phyloP scores from a whole-genome alignment of 2,329 filamentous ascomycete species.

The Colletotrichum theobromicola region DNA sequence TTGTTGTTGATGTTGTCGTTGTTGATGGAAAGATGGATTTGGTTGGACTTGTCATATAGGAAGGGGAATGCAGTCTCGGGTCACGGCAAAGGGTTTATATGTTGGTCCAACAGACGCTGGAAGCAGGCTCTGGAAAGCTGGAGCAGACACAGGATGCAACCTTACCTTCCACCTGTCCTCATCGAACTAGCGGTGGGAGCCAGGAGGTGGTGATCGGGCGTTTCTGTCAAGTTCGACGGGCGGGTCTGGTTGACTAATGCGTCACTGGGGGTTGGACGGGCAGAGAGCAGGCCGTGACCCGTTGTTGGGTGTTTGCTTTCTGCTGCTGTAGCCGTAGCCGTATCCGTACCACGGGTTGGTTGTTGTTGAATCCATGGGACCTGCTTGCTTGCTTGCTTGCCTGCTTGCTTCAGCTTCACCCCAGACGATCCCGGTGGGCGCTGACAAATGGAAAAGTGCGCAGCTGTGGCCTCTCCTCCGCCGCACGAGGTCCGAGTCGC shows the following conservation, averaged over 20 bases:
- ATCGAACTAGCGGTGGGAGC: constrained; percentile 15
- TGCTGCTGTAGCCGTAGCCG: not conserved
- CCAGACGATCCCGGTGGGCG: not conserved
- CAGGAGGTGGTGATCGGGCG: constrained; percentile 1
- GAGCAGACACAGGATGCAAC: not conserved
- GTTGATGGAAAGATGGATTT: not conserved
- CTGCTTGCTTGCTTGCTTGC: not conserved
- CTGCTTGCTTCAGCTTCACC: no score
- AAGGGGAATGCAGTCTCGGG: not conserved
- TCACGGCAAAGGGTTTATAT: not conserved
- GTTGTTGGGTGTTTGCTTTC: not conserved
- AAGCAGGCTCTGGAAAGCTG: not conserved
- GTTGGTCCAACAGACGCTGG: not conserved
- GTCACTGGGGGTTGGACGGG: not conserved
- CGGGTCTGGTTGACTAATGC: constrained; percentile 18
- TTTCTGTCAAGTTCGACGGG: constrained; percentile 20
- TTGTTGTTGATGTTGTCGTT: not conserved
- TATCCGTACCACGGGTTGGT: no score
- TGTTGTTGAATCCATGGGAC: not conserved
- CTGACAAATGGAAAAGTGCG: constrained; percentile 12
- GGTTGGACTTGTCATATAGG: not conserved
- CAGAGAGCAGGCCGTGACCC: not conserved
- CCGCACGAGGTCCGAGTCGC: not conserved
- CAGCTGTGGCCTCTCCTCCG: not conserved
- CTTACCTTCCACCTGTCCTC: not conserved